These are phyloP conservation scores for Cornus florida DNA, from an alignment of 148 eudicot genomes.

Conservation along the genomic window DNA sequence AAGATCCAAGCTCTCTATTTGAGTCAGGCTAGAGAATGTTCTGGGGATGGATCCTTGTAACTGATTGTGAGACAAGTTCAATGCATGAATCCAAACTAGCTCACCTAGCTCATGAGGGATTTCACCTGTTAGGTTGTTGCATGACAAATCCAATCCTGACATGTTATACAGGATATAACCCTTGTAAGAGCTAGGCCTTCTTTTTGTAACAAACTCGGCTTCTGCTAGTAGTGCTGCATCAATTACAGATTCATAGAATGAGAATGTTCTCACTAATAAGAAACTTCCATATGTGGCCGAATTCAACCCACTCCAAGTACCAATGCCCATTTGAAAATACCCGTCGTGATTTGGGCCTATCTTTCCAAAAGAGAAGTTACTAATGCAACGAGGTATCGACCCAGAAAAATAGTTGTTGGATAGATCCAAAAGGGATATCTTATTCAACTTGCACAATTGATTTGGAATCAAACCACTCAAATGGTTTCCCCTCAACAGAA, in stretches of 20 bases:
- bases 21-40: not conserved
- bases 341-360: not conserved
- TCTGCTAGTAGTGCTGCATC: not conserved
- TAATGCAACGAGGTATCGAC: not conserved
- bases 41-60: not conserved
- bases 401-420: constrained; percentile 9
- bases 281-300: not conserved
- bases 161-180: constrained; percentile 2
- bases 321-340: no score
- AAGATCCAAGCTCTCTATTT: no score
- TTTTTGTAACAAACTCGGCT: constrained; percentile 4
- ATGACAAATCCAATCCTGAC: constrained; percentile 17
- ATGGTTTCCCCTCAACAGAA: no score
- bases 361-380: constrained; percentile 1
- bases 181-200: not conserved
- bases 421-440: constrained; percentile 10
- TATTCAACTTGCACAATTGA: constrained; percentile 4
- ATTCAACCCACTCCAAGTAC: not conserved
- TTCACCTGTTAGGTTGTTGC: constrained; percentile 5
- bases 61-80: not conserved
- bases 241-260: not conserved
- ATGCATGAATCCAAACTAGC: not conserved
- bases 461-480: not conserved
- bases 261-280: not conserved
- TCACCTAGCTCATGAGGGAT: not conserved